Conservation (phyloP, 495 filamentous ascomycete genomes). For the Daldinia caldariorum region DNA sequence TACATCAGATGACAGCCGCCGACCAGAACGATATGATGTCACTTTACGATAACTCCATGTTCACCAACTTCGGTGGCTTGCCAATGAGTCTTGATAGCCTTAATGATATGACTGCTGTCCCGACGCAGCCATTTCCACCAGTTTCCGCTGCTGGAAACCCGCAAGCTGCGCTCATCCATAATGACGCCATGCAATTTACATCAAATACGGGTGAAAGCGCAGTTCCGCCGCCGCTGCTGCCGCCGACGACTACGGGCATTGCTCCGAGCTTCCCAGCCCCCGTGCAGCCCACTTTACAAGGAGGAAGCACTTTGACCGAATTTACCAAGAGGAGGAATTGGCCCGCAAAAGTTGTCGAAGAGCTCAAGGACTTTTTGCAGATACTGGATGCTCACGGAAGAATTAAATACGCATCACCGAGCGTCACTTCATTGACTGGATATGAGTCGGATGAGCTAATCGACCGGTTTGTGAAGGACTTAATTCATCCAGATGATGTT, state of each 20-base stretch:
- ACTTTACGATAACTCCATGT: conserved; percentile 52
- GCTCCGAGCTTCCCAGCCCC: conserved; percentile 31
- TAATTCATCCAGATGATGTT: conserved; percentile 89
- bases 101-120: conserved; percentile 38
- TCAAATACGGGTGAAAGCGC: conserved; percentile 40
- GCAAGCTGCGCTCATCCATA: conserved; percentile 38
- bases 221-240: conserved; percentile 64
- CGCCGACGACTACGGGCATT: conserved; percentile 54
- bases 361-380: conserved; percentile 88
- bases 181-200: conserved; percentile 41
- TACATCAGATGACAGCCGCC: conserved; percentile 46
- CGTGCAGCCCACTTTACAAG: conserved; percentile 56
- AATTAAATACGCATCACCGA: conserved; percentile 86
- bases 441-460: conserved; percentile 74
- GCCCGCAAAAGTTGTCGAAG: conserved; percentile 87
- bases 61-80: conserved; percentile 52
- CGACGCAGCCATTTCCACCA: conserved; percentile 37
- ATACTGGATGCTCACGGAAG: conserved; percentile 86
- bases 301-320: conserved; percentile 76
- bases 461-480: conserved; percentile 76
- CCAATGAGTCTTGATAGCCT: conserved; percentile 52
- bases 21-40: conserved; percentile 53
- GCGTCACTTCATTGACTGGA: conserved; percentile 79
- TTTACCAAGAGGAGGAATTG: conserved; percentile 88
- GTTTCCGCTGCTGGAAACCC: conserved; percentile 31